Percentiles rank a stretch among this genome's conserved stretches.
phyloP scores from a whole-genome alignment of 2,329 filamentous ascomycete species.

The Bipolaris oryzae region DNA sequence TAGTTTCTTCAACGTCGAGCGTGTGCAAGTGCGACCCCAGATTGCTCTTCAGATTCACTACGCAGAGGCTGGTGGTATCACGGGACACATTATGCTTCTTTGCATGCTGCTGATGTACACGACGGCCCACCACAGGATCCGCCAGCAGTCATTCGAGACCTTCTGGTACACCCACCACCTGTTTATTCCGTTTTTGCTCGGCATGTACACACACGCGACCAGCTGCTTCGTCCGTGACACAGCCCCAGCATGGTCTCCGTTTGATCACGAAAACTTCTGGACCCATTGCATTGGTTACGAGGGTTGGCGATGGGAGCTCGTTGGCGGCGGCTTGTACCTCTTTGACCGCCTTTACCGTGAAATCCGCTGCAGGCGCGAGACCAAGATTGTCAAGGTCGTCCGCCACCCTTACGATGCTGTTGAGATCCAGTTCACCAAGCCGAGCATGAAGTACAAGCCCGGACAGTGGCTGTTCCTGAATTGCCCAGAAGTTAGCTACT shows the following conservation, averaged over 20 bases:
- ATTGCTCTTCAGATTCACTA: conserved; percentile 92
- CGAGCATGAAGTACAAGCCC: conserved; percentile 96
- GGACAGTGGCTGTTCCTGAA: conserved; percentile 98
- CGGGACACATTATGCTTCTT: conserved; percentile 96
- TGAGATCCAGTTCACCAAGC: conserved; percentile 96
- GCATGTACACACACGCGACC: conserved; percentile 92
- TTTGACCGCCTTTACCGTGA: conserved; percentile 90
- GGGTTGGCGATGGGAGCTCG: conserved; percentile 96
- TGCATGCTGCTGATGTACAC: conserved; percentile 99
- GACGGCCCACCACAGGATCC: conserved; percentile 88
- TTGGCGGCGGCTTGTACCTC: conserved; percentile 83
- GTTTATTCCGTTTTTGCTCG: conserved; percentile 95
- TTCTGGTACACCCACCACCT: conserved; percentile 99
- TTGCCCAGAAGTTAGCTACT: conserved; percentile 82
- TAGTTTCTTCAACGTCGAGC: conserved; percentile 95
- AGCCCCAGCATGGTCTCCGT: conserved; percentile 73
- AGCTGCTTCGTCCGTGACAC: conserved; percentile 96
- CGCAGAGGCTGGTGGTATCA: conserved; percentile 84
- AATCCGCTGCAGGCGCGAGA: conserved; percentile 79
- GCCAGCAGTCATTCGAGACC: conserved; percentile 95
- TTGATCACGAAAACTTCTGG: conserved; percentile 84
- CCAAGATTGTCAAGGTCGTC: conserved; percentile 90
- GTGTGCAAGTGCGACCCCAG: conserved; percentile 77
- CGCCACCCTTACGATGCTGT: conserved; percentile 96
- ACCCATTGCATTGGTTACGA: conserved; percentile 91